Evolutionary conservation across 192 early-diverging fungal species (phyloP).

Genomic region (Linderina pennispora): DNA sequence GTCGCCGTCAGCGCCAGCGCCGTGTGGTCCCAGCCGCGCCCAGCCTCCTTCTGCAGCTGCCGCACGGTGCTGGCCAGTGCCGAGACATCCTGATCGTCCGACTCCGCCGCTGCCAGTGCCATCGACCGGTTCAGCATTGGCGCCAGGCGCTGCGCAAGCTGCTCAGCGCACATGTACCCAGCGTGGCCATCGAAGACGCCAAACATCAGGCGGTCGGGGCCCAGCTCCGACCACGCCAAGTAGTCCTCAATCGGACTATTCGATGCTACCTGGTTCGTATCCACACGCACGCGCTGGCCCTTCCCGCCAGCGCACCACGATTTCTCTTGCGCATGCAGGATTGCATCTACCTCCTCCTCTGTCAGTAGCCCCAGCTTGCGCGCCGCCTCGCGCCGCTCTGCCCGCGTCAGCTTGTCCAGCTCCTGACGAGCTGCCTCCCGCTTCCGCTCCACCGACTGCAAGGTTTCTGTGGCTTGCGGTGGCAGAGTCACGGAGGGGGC

Average conservation of each 20-base stretch:
- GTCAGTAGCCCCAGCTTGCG: conserved; percentile 19
- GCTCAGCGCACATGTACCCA: conserved; percentile 25
- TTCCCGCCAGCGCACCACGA: conserved; percentile 10
- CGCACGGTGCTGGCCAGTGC: conserved; percentile 5
- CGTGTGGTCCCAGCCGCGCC: conserved; percentile 22
- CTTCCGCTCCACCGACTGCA: conserved; percentile 33
- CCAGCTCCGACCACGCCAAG: conserved; percentile 16
- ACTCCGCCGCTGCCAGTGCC: conserved; percentile 2
- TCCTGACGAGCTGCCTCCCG: conserved; percentile 14
- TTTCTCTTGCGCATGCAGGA: conserved; percentile 28
- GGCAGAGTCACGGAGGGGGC: neutral
- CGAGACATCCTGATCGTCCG: neutral
- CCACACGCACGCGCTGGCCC: conserved; percentile 10
- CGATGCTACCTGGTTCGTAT: conserved; percentile 45
- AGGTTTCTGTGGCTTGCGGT: neutral
- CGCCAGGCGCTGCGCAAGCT: conserved; percentile 26
- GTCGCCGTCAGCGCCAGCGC: conserved; percentile 15
- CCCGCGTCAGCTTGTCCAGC: conserved; percentile 12
- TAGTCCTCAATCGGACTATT: conserved; percentile 47
- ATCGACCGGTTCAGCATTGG: conserved; percentile 32
- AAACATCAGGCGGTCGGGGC: conserved; percentile 21
- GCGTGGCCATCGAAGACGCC: conserved; percentile 32
- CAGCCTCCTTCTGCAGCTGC: conserved; percentile 18
- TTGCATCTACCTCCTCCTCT: conserved; percentile 27
- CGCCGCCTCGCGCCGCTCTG: conserved; percentile 14